Evolutionary conservation across 164 flowering plant genomes (phyloP), one percentile per base, ranked within the genome.

Genomic region (Nymphaea thermarum): DNA sequence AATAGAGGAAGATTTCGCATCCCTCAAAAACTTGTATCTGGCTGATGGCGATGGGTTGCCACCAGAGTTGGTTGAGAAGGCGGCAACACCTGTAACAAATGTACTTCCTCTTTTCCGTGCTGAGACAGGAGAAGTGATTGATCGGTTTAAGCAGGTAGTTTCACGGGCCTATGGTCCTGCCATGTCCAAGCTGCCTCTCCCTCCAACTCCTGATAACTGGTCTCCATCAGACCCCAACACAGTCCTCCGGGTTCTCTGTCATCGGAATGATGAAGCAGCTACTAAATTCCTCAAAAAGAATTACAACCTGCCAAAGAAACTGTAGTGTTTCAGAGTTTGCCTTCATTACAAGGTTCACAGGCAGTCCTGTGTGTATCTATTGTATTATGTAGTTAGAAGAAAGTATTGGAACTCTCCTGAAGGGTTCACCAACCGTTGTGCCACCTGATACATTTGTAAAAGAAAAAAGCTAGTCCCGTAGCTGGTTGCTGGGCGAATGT

Each of bases 1-100:
- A 7, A 75, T 93, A 66, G 89, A 84, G 67, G 96, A 93, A 70
- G 98, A 90, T 76, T 87, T 93, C 60, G 79, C 78, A 78, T 71
- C 76, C 65, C 86, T 93, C 5, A 77, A 55, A n/a, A 90, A 85
- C 44, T 75, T 93, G 4, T 93, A 79, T 75, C 84, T 93, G 86
- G 80, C 96, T 18, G 82, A 85, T 67, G 97, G 97, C 2, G 98
- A 90, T 79, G 98, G 98, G 47, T 72, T 93, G 72, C 91, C 97
- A 0, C 68, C 71, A 44, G 98, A 93, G 17, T 67, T 89, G 64
- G 87, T 93, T 2, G 89, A 84, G 5, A 89, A 79, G 76, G 70
- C 59, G n/a, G 84, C 98, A 43, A 67, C 67, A 18, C 75, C 77
- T 3, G 82, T 79, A 2, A 81, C 70, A 68, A 72, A 76, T 67